Base-by-base conservation (phyloP, 257 asterid genomes). In the Osmanthus fragrans region DNA sequence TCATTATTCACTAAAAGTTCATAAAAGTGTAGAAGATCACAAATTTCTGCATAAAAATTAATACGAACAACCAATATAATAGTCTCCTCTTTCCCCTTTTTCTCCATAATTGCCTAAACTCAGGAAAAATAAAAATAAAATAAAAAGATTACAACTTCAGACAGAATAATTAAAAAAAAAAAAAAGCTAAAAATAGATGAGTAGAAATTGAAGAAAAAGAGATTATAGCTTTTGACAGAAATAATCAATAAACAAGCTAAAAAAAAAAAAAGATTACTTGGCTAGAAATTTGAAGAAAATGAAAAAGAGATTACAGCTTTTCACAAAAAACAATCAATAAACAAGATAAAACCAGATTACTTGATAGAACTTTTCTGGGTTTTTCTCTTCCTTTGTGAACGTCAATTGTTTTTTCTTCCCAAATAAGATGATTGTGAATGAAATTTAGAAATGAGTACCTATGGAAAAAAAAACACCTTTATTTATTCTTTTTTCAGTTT, bases 131-230 rank as follows among this genome's bases (percentile, higher is more conserved):
- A 45, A 45, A 45, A 45, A 12, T 12, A 45, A 47, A 3, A 21
- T 15, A 23, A 37, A 37, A 63, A 21, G 60, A 78, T 30, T 68
- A 36, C 27, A 74, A 3, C 66, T 58, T 58, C 13, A 7, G 66
- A 58, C 15, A 21, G 23, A 58, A 70, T 23, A 5, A 21, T 71
- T 21, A 49, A 32, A 60, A 32, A 73, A 18, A 72, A 69, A 65
- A 73, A 18, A 72, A 69, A 65, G 45, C 67, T 32, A 74, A 70
- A 69, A 58, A 23, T 3, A 1, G 65, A 72, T 65, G 47, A 77
- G 54, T 71, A 42, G 45, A 39, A 39, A 39, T 8, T 39, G 12
- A 39, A 39, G 13, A 39, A 39, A 39, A 39, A 8, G 34, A 39
- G 13, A 39, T 39, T 1, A 9, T 39, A 39, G 45, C 13, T 39